Evolutionary conservation across 2,329 filamentous ascomycete genomes (phyloP), one percentile per base, ranked within the genome.

Genomic region (Aspergillus fischeri): DNA sequence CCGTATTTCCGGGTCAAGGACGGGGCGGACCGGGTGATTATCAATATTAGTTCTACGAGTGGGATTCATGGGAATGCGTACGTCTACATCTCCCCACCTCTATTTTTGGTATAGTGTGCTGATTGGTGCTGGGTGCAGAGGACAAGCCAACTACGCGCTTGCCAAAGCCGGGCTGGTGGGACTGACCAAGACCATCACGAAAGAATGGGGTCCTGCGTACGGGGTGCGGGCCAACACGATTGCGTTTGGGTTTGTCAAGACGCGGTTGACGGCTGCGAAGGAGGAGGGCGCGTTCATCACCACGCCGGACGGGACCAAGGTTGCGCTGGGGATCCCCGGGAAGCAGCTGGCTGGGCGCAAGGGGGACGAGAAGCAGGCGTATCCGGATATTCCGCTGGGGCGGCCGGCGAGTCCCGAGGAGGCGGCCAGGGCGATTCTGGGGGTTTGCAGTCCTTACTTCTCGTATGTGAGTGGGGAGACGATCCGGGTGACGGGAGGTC

Each of bases 1-100:
- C 90, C 90, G 24, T 96, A 90, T 75, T 96, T 96, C 80, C 86
- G 92, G 44, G 89, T 96, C 62, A 89, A 87, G 64, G 92, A 96
- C 73, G 87, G 89, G 67, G 89, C 89, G 72, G 84, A 88, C 4
- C 83, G 92, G 55, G 86, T 83, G 72, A 86, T 96, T 65, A 83
- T 96, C 77, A 95, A 94, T 74, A 90, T 96, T 72, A 89, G 85
- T 55, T 90, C 85, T 53, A 95, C 91, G 1, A 90, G 85, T 32
- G 91, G 92, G 53, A 79, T 94, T 11, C 86, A 95, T 73, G 92
- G 92, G 55, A 96, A 96, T 70, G 89, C 91, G 7, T 77, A 68
- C 32, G 73, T 7, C 25, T 27, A 27, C 25, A 27, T 27, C 25
- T 27, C 25, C 24, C 24, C 24, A 24, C 24, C 24, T 24, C n/a